Percentiles rank a stretch among this genome's conserved stretches.
These are phyloP conservation scores for Lyophyllum semitale DNA, from an alignment of 768 basidiomycete genomes.

Conservation along the genomic window DNA sequence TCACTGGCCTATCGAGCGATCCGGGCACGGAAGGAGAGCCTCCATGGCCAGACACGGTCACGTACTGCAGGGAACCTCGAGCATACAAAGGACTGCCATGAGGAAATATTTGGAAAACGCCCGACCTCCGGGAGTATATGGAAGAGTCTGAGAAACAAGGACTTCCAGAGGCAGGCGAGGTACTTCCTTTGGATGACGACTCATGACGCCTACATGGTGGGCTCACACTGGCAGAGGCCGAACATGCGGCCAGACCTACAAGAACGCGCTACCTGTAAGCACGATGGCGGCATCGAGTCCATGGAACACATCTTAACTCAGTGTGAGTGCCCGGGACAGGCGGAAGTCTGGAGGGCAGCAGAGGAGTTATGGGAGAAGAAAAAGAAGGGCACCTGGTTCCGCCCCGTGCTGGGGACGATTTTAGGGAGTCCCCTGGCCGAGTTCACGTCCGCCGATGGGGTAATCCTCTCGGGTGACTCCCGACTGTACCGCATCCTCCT, in stretches of 20 bases:
- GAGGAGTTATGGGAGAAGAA: neutral
- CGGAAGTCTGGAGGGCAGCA: neutral
- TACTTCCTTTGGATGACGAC: conserved; percentile 4
- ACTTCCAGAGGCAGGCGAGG: neutral
- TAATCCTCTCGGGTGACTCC: neutral
- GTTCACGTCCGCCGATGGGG: neutral
- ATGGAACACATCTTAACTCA: neutral
- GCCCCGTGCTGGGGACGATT: neutral
- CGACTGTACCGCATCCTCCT: neutral
- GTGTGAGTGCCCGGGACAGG: neutral
- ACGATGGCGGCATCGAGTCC: too few species aligned
- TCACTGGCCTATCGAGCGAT: too few species aligned
- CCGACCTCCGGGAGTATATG: neutral
- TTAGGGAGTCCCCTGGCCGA: neutral
- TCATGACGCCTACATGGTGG: conserved; percentile 1
- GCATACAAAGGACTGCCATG: neutral
- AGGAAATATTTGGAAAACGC: neutral
- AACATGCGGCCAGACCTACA: neutral
- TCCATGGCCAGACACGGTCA: neutral
- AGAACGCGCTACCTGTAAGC: neutral
- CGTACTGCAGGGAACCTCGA: neutral
- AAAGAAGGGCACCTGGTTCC: neutral
- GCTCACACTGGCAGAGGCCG: neutral
- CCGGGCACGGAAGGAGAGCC: neutral
- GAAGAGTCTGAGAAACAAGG: neutral